Evolutionary conservation across 495 filamentous ascomycete species (phyloP), one percentile per base, ranked within the genome.

Genomic region (Eremomyces bilateralis): DNA sequence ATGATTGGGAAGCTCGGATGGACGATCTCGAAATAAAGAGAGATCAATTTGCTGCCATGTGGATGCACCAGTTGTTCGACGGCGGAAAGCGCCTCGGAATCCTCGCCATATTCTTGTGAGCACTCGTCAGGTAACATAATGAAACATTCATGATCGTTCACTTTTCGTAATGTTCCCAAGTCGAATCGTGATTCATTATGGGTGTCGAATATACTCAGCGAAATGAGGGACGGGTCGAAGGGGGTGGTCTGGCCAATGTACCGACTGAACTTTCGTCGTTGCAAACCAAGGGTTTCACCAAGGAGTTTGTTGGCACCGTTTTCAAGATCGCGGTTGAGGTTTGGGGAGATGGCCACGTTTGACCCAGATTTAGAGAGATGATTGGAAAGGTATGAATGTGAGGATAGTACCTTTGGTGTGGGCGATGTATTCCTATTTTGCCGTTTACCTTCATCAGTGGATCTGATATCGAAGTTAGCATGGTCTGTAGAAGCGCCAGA

Each of bases 1-100:
- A 93, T 58, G 39, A 97, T 80, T 21, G 85, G 85, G 44, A 91
- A 90, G 38, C 67, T 80, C 1, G 82, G 84, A 52, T 94, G 88
- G 30, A 94, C 73, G 35, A 80, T 63, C 34, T 71, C 66, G 45
- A 92, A 91, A 61, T 84, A 97, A 34, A 90, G 64, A 39, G 85
- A 76, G 33, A 94, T 70, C 50, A 93, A 49, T 8, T 71, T 71
- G 37, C 72, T 67, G 28, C 82, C 82, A 53, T 92, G 70, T 4
- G 80, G 79, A 20, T 76, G 68, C 32, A 94, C 76, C 45, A 88
- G 58, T 39, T 66, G 68, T 53, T 95, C 81, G 46, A 95, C 73
- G 44, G 71, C 71, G 46, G 82, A 76, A 35, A 77, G 58, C 39
- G 83, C 72, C 32, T 76, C 63, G 29, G 62, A 54, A 24, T 62